Conservation (phyloP, 2,329 filamentous ascomycete species). For the Phyllachora maydis region DNA sequence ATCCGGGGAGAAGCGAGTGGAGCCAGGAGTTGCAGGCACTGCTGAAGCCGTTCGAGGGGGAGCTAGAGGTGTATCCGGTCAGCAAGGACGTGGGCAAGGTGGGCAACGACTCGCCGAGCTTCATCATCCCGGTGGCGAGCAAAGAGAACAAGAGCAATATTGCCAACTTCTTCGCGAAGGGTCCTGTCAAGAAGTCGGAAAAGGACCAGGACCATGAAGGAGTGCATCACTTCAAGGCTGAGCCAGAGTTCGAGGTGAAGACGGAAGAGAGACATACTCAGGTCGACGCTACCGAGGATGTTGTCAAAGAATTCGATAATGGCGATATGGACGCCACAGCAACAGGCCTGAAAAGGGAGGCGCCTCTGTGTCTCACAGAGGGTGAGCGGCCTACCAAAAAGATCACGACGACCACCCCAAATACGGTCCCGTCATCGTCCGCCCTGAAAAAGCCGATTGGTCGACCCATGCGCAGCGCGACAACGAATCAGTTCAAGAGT, state of each 20-base stretch:
- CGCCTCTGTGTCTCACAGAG: conserved; percentile 2
- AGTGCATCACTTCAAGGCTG: conserved; percentile 7
- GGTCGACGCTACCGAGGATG: conserved; percentile 8
- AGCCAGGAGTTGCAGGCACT: conserved; percentile 55
- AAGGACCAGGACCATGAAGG: conserved; percentile 23
- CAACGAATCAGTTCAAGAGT: conserved; percentile 16
- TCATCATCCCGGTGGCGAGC: conserved; percentile 66
- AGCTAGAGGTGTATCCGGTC: conserved; percentile 72
- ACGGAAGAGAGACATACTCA: conserved; percentile 12
- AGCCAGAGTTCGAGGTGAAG: conserved; percentile 8
- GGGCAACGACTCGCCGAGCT: conserved; percentile 69
- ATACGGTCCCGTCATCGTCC: conserved; percentile 5
- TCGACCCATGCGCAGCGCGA: conserved; percentile 15
- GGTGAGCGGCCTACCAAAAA: conserved; percentile 8
- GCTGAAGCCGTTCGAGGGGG: conserved; percentile 59
- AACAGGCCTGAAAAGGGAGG: conserved; percentile 6
- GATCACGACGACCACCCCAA: conserved; percentile 1
- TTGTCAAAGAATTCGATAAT: conserved; percentile 5
- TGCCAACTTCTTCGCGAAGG: conserved; percentile 70
- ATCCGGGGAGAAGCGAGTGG: conserved; percentile 55
- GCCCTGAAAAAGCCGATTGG: conserved; percentile 4
- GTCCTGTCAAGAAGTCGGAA: conserved; percentile 19
- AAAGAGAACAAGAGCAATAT: conserved; percentile 85
- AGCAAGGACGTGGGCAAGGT: conserved; percentile 84
- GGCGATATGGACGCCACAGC: conserved; percentile 7